Evolutionary conservation across 805 yeast genomes (phyloP), one percentile per base, ranked within the genome.

Genomic region (Cyberlindnera petersonii): DNA sequence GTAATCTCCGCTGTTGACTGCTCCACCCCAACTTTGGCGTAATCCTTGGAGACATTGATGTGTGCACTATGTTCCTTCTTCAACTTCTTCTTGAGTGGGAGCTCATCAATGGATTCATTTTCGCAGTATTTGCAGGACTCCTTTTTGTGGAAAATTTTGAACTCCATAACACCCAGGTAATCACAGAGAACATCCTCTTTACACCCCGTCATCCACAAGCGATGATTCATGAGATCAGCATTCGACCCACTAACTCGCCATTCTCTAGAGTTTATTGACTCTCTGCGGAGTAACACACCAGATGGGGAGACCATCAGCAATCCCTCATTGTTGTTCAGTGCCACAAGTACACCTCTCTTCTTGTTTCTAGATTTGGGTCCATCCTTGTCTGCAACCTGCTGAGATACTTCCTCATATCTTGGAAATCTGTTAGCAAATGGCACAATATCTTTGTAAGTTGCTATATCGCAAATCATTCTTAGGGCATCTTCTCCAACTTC

Each of bases 41-140:
- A 31, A 13, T 31, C 33, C 15, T 20, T 31, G 9, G 20, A 8
- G 18, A 31, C 9, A 15, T 26, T n/a, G 19, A n/a, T 18, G 9
- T 14, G 24, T 19, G n/a, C 19, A 14, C 10, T 15, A 6, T 24
- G 9, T 9, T 7, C 24, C 5, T 19, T 10, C 22, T 31, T 31
- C 26, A 21, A 5, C n/a, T 31, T 31, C 19, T 31, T 31, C 33
- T 21, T 30, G 5, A 24, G 13, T 14, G n/a, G 33, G 13, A 7
- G 18, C 5, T 31, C 19, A 14, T 21, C 24, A 15, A 21, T 26
- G 11, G 18, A 14, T 8, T 21, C 18, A 3, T 19, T 14, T 4
- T 31, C 33, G 22, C 33, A 31, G 26, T 31, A 31, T 31, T 31
- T 31, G 15, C 33, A 31, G 15, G n/a, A n/a, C n/a, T 21, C 22